Conservation (phyloP, 179 eudicot species). For the Kewa caespitosa region DNA sequence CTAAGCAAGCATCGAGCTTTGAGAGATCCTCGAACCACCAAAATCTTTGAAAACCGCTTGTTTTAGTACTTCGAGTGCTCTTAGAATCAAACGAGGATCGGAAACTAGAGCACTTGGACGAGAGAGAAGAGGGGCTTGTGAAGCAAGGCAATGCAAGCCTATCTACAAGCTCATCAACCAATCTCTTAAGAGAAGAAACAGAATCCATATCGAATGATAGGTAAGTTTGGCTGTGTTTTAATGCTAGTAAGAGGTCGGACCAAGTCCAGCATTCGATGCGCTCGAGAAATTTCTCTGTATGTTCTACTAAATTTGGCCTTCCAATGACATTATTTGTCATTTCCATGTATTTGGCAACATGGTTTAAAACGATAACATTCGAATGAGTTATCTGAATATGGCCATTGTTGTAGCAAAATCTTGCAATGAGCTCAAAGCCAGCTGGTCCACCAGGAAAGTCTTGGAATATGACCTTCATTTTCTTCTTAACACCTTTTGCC, state of each 20-base stretch:
- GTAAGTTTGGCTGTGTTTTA: slow-evolving; percentile 26
- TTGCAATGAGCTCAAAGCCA: slow-evolving; percentile 31
- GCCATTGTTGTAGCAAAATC: slow-evolving; percentile 33
- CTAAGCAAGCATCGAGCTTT: slow-evolving; percentile 18
- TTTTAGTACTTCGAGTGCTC: slow-evolving; percentile 27
- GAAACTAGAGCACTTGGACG: slow-evolving; percentile 37
- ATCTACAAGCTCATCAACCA: slow-evolving; percentile 31
- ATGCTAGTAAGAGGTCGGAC: slow-evolving; percentile 33
- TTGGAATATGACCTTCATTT: slow-evolving; percentile 24
- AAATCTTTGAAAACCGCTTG: slow-evolving; percentile 4
- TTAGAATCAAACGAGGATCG: slow-evolving; percentile 46
- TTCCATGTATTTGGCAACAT: slow-evolving; percentile 32
- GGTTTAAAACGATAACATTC: slow-evolving; percentile 25
- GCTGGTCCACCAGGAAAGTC: slow-evolving; percentile 39
- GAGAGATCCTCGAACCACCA: slow-evolving; percentile 46
- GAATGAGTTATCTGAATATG: slow-evolving; percentile 27
- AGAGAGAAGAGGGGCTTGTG: slow-evolving; percentile 21
- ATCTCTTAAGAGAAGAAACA: slow-evolving; percentile 8
- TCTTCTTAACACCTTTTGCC: background rate
- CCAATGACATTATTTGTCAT: slow-evolving; percentile 23
- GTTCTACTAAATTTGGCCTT: slow-evolving; percentile 23
- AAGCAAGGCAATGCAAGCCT: slow-evolving; percentile 24
- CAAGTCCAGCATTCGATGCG: slow-evolving; percentile 38
- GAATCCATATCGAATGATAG: background rate
- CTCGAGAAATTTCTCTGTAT: slow-evolving; percentile 29